Evolutionary conservation across 1,284 basidiomycete species (phyloP).

Genomic region (Rhizoctonia solani): DNA sequence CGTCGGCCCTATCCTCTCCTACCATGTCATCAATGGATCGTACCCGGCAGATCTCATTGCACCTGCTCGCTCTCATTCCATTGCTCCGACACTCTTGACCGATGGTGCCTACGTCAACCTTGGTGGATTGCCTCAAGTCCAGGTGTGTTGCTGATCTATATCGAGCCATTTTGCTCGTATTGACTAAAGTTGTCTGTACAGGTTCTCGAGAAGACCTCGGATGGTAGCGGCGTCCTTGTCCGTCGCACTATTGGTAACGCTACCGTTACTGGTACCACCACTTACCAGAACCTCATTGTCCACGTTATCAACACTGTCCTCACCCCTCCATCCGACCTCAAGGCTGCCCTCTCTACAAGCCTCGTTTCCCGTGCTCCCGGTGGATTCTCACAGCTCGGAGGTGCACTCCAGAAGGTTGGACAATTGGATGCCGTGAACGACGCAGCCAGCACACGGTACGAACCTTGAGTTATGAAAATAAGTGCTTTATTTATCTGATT

Average conservation of each 20-base stretch:
- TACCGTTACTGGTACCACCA: conserved; percentile 42
- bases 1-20: conserved; percentile 38
- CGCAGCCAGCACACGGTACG: conserved; percentile 16
- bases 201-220: conserved; percentile 25
- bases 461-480: conserved; percentile 38
- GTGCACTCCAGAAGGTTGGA: conserved; percentile 16
- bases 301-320: conserved; percentile 45
- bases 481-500: conserved; percentile 42
- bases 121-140: conserved; percentile 42
- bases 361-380: conserved; percentile 40
- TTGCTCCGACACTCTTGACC: conserved; percentile 29
- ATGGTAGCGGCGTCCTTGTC: conserved; percentile 36
- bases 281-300: conserved; percentile 44
- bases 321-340: conserved; percentile 43
- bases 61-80: conserved; percentile 21
- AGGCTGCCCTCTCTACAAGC: conserved; percentile 42
- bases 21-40: conserved; percentile 46
- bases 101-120: conserved; percentile 45
- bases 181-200: conserved; percentile 35
- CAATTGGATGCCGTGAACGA: conserved; percentile 6
- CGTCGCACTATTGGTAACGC: conserved; percentile 38
- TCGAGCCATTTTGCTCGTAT: conserved; percentile 39
- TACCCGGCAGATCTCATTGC: conserved; percentile 40
- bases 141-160: conserved; percentile 38
- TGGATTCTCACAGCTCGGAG: conserved; percentile 16